Conservation (phyloP, 208 protist genomes). For the Leishmania mexicana region DNA sequence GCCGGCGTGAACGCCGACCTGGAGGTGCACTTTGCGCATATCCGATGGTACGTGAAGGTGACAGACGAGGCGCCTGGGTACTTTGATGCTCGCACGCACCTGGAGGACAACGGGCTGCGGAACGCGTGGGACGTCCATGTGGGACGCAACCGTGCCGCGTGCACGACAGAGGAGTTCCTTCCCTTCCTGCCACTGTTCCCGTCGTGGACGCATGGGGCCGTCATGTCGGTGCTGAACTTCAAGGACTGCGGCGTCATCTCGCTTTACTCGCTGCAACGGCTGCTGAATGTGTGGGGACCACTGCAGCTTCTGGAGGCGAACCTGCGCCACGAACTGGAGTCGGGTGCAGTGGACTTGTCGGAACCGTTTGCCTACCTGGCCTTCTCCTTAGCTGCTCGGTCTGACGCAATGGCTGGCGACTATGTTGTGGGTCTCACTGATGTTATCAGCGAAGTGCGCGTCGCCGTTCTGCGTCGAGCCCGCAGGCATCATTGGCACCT, state of each 20-base stretch:
- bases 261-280: slow-evolving; percentile 70
- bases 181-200: slow-evolving; percentile 57
- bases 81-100: slow-evolving; percentile 50
- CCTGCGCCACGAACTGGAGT: slow-evolving; percentile 60
- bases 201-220: slow-evolving; percentile 42
- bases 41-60: slow-evolving; percentile 69
- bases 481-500: slow-evolving; percentile 19
- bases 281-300: slow-evolving; percentile 84
- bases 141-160: slow-evolving; percentile 61
- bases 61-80: slow-evolving; percentile 26
- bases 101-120: slow-evolving; percentile 56
- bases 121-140: slow-evolving; percentile 59
- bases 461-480: slow-evolving; percentile 46
- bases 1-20: slow-evolving; percentile 50
- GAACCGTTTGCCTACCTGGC: slow-evolving; percentile 60
- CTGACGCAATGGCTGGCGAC: slow-evolving; percentile 72
- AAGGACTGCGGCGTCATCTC: slow-evolving; percentile 78
- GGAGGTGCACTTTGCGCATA: slow-evolving; percentile 53
- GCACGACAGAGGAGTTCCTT: slow-evolving; percentile 57
- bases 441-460: slow-evolving; percentile 56
- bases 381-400: slow-evolving; percentile 42
- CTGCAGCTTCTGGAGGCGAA: slow-evolving; percentile 78
- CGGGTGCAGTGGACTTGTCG: slow-evolving; percentile 54
- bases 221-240: slow-evolving; percentile 73
- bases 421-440: slow-evolving; percentile 69